These are phyloP conservation scores for Phylloporus sp. DNA, from an alignment of 1,284 basidiomycete species.

Conservation along the genomic window DNA sequence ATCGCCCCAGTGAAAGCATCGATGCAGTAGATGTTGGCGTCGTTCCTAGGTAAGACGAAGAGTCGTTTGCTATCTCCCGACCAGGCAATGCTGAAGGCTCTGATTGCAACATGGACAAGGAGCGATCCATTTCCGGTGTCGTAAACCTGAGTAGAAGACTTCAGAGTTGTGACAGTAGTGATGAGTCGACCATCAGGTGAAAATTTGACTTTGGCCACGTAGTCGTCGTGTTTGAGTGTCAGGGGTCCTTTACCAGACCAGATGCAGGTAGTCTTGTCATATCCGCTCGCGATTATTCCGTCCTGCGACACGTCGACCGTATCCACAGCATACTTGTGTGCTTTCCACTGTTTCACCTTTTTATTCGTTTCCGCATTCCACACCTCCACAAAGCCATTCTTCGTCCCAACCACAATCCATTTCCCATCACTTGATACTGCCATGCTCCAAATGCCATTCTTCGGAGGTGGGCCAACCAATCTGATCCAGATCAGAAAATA, in stretches of 20 bases:
- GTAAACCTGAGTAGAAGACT: constrained; percentile 7
- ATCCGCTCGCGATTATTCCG: constrained; percentile 7
- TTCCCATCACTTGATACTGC: not conserved
- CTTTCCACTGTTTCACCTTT: not conserved
- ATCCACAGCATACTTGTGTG: not conserved
- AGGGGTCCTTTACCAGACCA: constrained; percentile 15
- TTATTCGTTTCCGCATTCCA: not conserved
- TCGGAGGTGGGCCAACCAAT: no score
- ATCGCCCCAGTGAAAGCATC: constrained; percentile 2
- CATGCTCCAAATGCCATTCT: not conserved
- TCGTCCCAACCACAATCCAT: no score
- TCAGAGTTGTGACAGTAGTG: constrained; percentile 4
- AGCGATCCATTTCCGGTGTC: not conserved
- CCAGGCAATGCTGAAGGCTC: constrained; percentile 11
- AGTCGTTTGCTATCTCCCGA: not conserved
- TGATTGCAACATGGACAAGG: constrained; percentile 1
- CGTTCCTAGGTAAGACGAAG: not conserved
- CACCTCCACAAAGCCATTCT: not conserved
- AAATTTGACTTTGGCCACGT: no score
- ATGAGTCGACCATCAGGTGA: no score
- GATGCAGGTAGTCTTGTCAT: constrained; percentile 10
- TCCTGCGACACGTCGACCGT: constrained; percentile 9
- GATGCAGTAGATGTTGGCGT: not conserved
- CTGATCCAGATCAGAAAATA: no score
- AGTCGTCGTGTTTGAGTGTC: no score